Evolutionary conservation across 805 yeast genomes (phyloP).

Genomic region (Torulaspora franciscae): DNA sequence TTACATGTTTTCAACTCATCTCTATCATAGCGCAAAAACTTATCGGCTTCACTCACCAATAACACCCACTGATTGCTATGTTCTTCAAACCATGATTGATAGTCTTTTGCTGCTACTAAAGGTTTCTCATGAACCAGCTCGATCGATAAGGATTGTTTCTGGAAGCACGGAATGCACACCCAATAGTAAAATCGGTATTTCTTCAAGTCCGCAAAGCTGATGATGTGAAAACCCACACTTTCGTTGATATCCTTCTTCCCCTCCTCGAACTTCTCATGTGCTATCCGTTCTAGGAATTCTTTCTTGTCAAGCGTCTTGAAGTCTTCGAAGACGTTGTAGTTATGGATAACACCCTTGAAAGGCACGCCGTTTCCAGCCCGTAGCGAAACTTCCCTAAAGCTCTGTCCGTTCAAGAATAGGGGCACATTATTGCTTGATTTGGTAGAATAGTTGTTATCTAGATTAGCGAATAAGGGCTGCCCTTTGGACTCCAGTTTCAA

Average conservation of each 20-base stretch:
- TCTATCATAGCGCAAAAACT: constrained; percentile 19
- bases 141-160: constrained; percentile 18
- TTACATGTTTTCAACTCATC: constrained; percentile 10
- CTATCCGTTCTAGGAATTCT: constrained; percentile 45
- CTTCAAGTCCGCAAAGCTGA: constrained; percentile 84
- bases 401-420: constrained; percentile 28
- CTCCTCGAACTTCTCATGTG: constrained; percentile 28
- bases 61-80: constrained; percentile 30
- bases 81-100: constrained; percentile 19
- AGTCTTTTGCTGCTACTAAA: constrained; percentile 1
- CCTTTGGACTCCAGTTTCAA: constrained; percentile 48
- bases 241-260: constrained; percentile 30
- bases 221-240: constrained; percentile 40
- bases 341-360: constrained; percentile 42
- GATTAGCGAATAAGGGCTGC: constrained; percentile 26
- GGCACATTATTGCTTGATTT: constrained; percentile 18
- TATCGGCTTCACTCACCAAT: constrained; percentile 19
- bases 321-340: constrained; percentile 81
- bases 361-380: constrained; percentile 7
- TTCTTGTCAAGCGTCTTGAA: constrained; percentile 68
- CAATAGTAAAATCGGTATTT: constrained; percentile 85
- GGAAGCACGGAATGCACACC: constrained; percentile 73
- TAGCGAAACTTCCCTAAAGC: constrained; percentile 31
- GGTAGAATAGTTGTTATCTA: constrained; percentile 21
- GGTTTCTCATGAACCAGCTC: not conserved